phyloP scores from a whole-genome alignment of 371 early-diverging fungal species.

The Dentiscutata heterogama region DNA sequence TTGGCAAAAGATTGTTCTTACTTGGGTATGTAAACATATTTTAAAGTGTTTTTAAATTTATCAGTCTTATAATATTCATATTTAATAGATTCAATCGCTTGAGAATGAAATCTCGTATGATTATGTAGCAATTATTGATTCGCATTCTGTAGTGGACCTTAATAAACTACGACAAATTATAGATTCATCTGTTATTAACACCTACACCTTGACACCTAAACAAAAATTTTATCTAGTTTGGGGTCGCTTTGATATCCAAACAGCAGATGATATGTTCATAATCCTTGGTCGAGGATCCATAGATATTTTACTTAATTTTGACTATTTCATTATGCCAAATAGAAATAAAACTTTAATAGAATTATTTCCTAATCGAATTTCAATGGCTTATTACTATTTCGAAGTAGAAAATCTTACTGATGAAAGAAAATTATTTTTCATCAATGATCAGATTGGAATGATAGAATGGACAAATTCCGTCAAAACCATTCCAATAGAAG shows the following conservation, averaged over 20 bases:
- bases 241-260: background rate
- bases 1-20: conserved; percentile 9
- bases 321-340: too few species aligned
- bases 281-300: conserved; percentile 13
- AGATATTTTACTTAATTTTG: too few species aligned
- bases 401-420: background rate
- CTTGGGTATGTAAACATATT: conserved; percentile 22
- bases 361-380: background rate
- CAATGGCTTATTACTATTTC: conserved; percentile 14
- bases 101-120: conserved; percentile 10
- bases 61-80: too few species aligned
- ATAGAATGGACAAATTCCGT: conserved; percentile 35
- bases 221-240: conserved; percentile 32
- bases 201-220: background rate
- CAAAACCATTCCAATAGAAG: background rate
- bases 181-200: background rate
- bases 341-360: background rate
- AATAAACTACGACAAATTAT: conserved; percentile 22
- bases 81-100: background rate
- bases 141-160: conserved; percentile 27
- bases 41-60: too few species aligned
- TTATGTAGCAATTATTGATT: conserved; percentile 33
- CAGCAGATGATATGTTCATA: background rate
- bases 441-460: conserved; percentile 35
- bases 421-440: background rate